Evolutionary conservation across 257 asterid genomes (phyloP), one percentile per base, ranked within the genome.

Genomic region (Misopates orontium): DNA sequence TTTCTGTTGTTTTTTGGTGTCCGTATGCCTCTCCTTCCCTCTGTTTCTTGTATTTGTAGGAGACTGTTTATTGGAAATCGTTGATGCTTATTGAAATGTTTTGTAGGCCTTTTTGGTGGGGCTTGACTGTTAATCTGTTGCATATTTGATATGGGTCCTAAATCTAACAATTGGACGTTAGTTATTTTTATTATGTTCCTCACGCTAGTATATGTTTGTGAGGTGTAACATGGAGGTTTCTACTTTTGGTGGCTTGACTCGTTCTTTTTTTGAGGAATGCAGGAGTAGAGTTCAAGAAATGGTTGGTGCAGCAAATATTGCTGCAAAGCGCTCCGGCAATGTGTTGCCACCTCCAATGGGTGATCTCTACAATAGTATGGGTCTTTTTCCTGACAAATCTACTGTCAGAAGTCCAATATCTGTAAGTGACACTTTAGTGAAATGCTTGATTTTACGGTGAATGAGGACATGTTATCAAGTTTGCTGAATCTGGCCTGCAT

Each of bases 211-310:
- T 31, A 19, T 44, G 1, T 58, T 41, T 20, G 25, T 52, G 24
- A 36, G 21, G 1, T 3, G 42, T 36, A 36, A 36, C 42, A 36
- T 36, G 42, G 55, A 17, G 47, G 39, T 69, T 22, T 77, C 47
- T 70, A 68, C 50, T n/a, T 25, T 8, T 42, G 71, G 23, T 65
- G 56, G 60, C 60, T 68, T 62, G 53, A 64, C 52, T 71, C 31
- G 44, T 67, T 62, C 52, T 58, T 44, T 31, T n/a, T 36, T 36
- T 36, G 42, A 36, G 42, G 66, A 70, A 48, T 79, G 47, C 54
- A 92, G 98, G 88, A 86, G 80, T 83, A 83, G 96, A 75, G 98
- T 89, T 51, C 95, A 92, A 75, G 88, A 89, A 84, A 85, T 87
- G 70, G 96, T 75, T 74, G 98, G 98, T 76, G 83, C 81, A 72